phyloP scores from a whole-genome alignment of 2,329 filamentous ascomycete species.

The Neonectria ditissima region DNA sequence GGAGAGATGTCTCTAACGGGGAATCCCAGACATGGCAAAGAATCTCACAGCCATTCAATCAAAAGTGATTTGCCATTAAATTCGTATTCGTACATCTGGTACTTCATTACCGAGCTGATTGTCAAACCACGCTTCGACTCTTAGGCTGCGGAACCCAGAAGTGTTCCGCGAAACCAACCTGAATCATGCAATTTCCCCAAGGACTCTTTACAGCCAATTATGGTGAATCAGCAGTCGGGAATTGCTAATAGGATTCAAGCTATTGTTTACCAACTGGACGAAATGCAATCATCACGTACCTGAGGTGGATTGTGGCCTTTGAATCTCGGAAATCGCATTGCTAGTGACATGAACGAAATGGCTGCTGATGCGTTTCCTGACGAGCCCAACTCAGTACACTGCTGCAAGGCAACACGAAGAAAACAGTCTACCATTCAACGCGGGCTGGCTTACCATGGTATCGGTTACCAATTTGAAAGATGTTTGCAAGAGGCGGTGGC shows the following conservation, averaged over 20 bases:
- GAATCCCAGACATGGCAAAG: neutral
- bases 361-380: constrained; percentile 89
- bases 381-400: constrained; percentile 90
- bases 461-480: constrained; percentile 92
- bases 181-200: constrained; percentile 2
- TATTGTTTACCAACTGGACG: neutral
- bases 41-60: no score
- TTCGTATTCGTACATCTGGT: neutral
- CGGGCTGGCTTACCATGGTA: constrained; percentile 97
- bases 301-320: no score
- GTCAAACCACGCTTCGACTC: neutral
- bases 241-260: neutral
- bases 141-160: no score
- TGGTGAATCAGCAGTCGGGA: no score
- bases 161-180: constrained; percentile 13
- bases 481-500: constrained; percentile 87
- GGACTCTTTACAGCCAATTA: constrained; percentile 4
- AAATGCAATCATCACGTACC: constrained; percentile 6
- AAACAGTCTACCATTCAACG: constrained; percentile 87
- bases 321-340: no score
- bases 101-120: neutral
- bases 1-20: neutral
- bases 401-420: no score
- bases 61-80: neutral
- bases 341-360: constrained; percentile 77